A percentile compares a stretch with the other conserved stretches of the same genome.
These are phyloP conservation scores for Volutella citrinella DNA, from an alignment of 2,329 filamentous ascomycete species.

Conservation along the genomic window DNA sequence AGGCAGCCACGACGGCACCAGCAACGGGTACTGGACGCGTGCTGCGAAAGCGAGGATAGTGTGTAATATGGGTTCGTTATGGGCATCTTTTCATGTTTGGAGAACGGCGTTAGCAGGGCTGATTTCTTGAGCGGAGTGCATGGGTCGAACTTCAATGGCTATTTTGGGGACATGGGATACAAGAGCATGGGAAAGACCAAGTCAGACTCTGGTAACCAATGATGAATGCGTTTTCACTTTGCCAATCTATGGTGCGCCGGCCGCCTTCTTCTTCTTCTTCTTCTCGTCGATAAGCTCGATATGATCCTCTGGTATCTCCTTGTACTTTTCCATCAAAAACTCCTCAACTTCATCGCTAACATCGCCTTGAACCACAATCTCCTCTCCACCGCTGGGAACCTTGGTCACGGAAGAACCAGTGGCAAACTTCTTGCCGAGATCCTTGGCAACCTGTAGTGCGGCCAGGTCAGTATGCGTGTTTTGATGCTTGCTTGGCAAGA, in stretches of 20 bases:
- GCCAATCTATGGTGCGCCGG: conserved; percentile 13
- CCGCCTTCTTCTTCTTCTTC: conserved; percentile 65
- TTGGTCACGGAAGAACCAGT: conserved; percentile 93
- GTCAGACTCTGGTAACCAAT: conserved; percentile 14
- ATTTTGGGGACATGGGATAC: conserved; percentile 12
- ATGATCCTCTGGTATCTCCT: conserved; percentile 89
- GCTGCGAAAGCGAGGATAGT: conserved; percentile 51
- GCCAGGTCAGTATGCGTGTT: conserved; percentile 12
- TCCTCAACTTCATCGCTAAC: conserved; percentile 93
- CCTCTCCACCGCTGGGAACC: conserved; percentile 78
- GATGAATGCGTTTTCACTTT: conserved; percentile 14
- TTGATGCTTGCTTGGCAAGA: conserved; percentile 2
- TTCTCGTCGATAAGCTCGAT: conserved; percentile 94
- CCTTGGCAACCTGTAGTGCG: conserved; percentile 71
- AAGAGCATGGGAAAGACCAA: conserved; percentile 17
- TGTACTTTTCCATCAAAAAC: conserved; percentile 84
- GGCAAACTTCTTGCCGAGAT: conserved; percentile 97
- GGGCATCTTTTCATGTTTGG: too few relatives aligned
- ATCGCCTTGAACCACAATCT: conserved; percentile 97
- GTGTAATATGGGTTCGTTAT: too few relatives aligned
- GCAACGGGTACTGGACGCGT: conserved; percentile 48
- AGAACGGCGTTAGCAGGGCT: conserved; percentile 25
- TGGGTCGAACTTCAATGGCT: too few relatives aligned
- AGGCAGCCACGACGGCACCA: conserved; percentile 36
- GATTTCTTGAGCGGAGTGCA: too few relatives aligned